phyloP scores from a whole-genome alignment of 768 basidiomycete genomes.

The Mycena olivaceomarginata region DNA sequence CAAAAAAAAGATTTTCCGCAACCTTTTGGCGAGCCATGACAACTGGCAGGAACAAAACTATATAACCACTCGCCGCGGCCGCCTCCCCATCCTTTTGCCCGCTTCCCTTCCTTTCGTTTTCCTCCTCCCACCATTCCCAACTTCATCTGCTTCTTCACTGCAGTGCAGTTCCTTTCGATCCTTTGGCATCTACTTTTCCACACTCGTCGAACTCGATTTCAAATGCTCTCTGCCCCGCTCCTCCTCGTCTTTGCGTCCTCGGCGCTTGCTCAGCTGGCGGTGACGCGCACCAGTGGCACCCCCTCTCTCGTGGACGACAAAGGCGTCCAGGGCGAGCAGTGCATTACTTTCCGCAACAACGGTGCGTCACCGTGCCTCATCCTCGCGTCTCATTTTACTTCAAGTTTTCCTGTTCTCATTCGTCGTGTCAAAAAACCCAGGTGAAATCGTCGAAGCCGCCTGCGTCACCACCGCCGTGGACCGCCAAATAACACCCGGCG shows the following conservation, averaged over 20 bases:
- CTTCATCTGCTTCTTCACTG: slow-evolving; percentile 17
- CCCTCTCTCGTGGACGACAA: slow-evolving; percentile 11
- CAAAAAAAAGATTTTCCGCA: too few relatives aligned
- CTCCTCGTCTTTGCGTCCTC: slow-evolving; percentile 10
- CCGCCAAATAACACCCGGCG: slow-evolving; percentile 7
- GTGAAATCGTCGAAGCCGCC: slow-evolving; percentile 29
- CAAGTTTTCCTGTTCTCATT: too few relatives aligned
- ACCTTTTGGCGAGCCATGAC: too few relatives aligned
- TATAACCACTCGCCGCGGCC: too few relatives aligned
- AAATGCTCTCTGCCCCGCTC: slow-evolving; percentile 4
- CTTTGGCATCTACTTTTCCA: background rate
- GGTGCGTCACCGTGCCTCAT: too few relatives aligned
- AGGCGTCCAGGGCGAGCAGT: background rate
- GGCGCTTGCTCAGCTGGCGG: background rate
- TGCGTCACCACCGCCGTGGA: slow-evolving; percentile 20
- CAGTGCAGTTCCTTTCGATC: background rate
- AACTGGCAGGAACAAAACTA: too few relatives aligned
- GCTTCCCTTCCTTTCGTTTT: background rate
- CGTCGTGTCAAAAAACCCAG: background rate
- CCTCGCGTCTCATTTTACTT: too few relatives aligned
- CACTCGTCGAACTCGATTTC: background rate
- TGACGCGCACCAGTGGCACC: slow-evolving; percentile 20
- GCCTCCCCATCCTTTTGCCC: background rate
- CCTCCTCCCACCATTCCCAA: background rate
- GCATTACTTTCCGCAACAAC: slow-evolving; percentile 24